Evolutionary conservation across 257 asterid genomes (phyloP), one percentile per base, ranked within the genome.

Genomic region (Scutellaria minor): DNA sequence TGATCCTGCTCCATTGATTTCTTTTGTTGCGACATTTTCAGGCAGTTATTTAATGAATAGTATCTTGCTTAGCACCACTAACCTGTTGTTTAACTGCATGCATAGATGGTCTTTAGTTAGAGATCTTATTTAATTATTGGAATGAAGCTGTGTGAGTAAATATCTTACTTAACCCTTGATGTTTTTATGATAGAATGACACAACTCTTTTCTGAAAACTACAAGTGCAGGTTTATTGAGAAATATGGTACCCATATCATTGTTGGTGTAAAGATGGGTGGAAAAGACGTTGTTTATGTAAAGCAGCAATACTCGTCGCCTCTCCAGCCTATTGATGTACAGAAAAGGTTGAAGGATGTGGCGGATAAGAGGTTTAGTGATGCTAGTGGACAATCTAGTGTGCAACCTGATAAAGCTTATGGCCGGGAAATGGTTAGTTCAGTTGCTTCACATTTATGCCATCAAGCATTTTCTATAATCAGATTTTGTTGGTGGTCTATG

Each of bases 221-320:
- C 15, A 7, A 71, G 42, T 75, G 54, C 85, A 90, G 96, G 82
- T 90, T 90, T 67, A 90, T 90, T 62, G 92, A 86, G 86, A 83
- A 80, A 68, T 90, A 82, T 47, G 96, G 96, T 42, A 90, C 96
- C 53, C 96, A 90, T 83, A 83, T 90, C 62, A 77, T 90, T 77
- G 92, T 90, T 81, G 96, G 96, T 65, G 89, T 86, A 59, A 90
- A 90, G 82, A 90, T 90, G 93, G 96, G 96, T 51, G 96, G 93
- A 59, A 89, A 81, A 79, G 95, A 87, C 24, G 86, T 90, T 74
- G 81, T 86, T 64, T 88, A 87, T 79, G 85, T 85, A 75, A 88
- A 87, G 80, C 96, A 90, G 83, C 95, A 79, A 20, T 68, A 86
- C 75, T 76, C 88, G 5, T 90, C 95, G n/a, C 74, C 82, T 18